Evolutionary conservation across 495 filamentous ascomycete genomes (phyloP).

Genomic region (Penicillium paxilli): DNA sequence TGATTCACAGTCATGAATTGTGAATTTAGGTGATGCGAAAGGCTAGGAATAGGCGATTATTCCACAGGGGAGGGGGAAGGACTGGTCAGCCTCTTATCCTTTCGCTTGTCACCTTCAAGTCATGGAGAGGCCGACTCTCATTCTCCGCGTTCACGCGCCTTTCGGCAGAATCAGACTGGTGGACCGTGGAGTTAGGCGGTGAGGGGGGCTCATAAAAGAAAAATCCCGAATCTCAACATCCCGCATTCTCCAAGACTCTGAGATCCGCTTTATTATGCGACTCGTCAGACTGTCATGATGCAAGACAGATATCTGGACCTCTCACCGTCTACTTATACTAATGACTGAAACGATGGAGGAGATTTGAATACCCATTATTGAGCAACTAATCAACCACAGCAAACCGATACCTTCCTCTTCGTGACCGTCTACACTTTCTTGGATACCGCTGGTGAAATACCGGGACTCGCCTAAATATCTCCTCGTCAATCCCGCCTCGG

Average conservation of each 20-base stretch:
- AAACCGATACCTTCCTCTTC: background rate
- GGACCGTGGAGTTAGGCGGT: no score
- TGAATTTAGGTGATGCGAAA: background rate
- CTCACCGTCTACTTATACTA: no score
- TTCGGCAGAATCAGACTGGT: no score
- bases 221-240: no score
- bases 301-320: background rate
- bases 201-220: background rate
- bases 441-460: background rate
- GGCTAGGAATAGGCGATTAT: no score
- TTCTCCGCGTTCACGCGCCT: background rate
- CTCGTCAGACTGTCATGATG: background rate
- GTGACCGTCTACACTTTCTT: background rate
- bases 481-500: constrained; percentile 44
- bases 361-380: background rate
- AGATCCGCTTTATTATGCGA: background rate
- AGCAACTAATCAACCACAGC: background rate
- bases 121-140: no score
- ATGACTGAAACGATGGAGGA: no score
- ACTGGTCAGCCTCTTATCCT: no score
- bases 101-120: no score
- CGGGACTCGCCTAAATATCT: constrained; percentile 51
- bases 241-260: background rate
- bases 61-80: no score
- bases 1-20: background rate